A percentile compares a stretch with the other conserved stretches of the same genome.
Conservation (phyloP, 2,329 filamentous ascomycete genomes). For the Alternaria triticina region DNA sequence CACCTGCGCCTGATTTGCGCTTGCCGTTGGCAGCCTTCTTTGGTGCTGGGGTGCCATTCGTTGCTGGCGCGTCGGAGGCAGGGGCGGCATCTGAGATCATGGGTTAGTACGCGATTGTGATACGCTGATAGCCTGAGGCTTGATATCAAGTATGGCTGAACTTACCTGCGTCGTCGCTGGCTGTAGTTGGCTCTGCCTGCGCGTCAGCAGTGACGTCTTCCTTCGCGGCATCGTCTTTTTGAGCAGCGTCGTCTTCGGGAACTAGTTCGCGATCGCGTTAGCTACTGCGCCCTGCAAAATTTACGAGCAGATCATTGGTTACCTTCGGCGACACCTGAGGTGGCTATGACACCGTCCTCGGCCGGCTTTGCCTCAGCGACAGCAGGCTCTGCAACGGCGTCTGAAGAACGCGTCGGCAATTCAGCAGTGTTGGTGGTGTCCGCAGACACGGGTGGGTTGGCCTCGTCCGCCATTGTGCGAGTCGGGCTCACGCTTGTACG, state of each 20-base stretch:
- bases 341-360: conserved; percentile 37
- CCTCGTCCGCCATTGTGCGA: conserved; percentile 47
- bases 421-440: conserved; percentile 38
- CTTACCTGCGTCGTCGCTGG: conserved; percentile 35
- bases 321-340: conserved; percentile 40
- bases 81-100: conserved; percentile 41
- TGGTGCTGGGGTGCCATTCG: conserved; percentile 58
- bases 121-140: not conserved
- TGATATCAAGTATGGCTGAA: not conserved
- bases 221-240: conserved; percentile 23
- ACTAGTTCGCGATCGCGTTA: conserved; percentile 31
- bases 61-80: conserved; percentile 48
- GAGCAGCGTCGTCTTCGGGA: conserved; percentile 22
- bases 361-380: conserved; percentile 38
- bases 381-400: conserved; percentile 34
- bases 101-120: conserved; percentile 17
- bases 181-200: conserved; percentile 28
- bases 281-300: conserved; percentile 3
- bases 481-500: conserved; percentile 42
- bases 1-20: conserved; percentile 75
- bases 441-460: conserved; percentile 32
- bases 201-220: conserved; percentile 35
- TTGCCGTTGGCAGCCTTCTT: conserved; percentile 47
- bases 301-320: conserved; percentile 14
- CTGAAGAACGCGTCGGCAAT: conserved; percentile 39